Evolutionary conservation across 257 asterid species (phyloP), one percentile per base, ranked within the genome.

Genomic region (Przewalskia tangutica): DNA sequence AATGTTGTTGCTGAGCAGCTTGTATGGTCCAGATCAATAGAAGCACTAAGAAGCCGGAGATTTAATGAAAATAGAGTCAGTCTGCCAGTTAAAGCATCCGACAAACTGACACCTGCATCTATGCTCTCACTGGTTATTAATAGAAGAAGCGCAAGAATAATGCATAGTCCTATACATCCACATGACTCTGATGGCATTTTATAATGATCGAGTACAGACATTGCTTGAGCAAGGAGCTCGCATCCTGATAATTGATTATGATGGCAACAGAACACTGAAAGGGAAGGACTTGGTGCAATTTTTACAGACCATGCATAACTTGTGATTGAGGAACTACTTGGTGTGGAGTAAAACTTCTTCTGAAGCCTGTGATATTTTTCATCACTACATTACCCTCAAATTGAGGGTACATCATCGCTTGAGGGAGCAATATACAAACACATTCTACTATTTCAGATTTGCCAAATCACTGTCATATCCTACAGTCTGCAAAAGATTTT

Each of bases 271-370:
- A 75, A 27, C 62, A 23, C 27, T 0, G n/a, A 75, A 50, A 50
- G 50, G 80, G 79, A 75, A 75, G 80, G 80, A 50, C 23, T 51
- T 50, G 59, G 63, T 75, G 62, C 80, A 75, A 13, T 32, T 75
- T 14, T 23, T 46, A 23, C 62, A 7, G 80, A 27, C 13, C 23
- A 75, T 50, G 12, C 46, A 27, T 50, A 50, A 50, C 16, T 23
- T 50, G 44, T 50, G 80, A 75, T 75, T 75, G 59, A 50, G 50
- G 46, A 75, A 46, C 14, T 27, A 75, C 80, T 50, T 75, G 23
- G 44, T 75, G 44, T 0, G 20, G 42, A 18, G 40, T 71, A 12
- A 46, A 36, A 23, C 80, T 3, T 75, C 62, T 75, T 20, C 62
- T 13, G 62, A 50, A 50, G 59, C 46, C 56, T 50, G 62, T 50